phyloP scores from a whole-genome alignment of 306 rosid genomes.

The Quercus engelmannii region DNA sequence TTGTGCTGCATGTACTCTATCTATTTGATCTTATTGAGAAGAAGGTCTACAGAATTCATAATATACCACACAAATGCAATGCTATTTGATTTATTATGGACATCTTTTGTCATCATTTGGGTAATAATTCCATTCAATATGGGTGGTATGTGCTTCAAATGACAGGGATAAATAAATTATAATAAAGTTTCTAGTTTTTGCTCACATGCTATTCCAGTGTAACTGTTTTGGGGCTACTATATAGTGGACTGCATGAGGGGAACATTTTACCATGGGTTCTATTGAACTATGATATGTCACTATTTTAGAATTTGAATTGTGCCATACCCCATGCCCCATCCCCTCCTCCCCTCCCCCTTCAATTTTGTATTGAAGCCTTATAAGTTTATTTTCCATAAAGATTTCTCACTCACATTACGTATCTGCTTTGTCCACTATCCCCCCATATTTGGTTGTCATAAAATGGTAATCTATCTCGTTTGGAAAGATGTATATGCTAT shows the following conservation, averaged over 20 bases:
- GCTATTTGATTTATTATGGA: neutral
- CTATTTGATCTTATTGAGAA: neutral
- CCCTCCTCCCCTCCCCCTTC: too few species aligned
- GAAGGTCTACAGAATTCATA: neutral
- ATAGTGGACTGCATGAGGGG: neutral
- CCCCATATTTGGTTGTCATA: too few species aligned
- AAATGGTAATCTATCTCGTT: neutral
- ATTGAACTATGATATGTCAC: too few species aligned
- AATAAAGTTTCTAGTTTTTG: neutral
- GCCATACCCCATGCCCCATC: too few species aligned
- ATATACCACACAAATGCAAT: neutral
- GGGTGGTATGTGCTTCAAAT: neutral
- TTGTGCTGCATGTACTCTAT: neutral
- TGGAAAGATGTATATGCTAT: neutral
- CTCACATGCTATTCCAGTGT: neutral
- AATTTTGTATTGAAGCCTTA: too few species aligned
- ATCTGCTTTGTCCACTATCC: too few species aligned
- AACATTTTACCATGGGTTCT: too few species aligned
- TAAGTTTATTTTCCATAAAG: too few species aligned
- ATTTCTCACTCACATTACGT: too few species aligned
- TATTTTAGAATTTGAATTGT: too few species aligned
- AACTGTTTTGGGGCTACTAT: neutral
- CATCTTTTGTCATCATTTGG: neutral
- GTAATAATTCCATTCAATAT: neutral
- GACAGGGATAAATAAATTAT: neutral